Evolutionary conservation across 768 basidiomycete genomes (phyloP).

Genomic region (Rhodosporidiobolus odoratus): DNA sequence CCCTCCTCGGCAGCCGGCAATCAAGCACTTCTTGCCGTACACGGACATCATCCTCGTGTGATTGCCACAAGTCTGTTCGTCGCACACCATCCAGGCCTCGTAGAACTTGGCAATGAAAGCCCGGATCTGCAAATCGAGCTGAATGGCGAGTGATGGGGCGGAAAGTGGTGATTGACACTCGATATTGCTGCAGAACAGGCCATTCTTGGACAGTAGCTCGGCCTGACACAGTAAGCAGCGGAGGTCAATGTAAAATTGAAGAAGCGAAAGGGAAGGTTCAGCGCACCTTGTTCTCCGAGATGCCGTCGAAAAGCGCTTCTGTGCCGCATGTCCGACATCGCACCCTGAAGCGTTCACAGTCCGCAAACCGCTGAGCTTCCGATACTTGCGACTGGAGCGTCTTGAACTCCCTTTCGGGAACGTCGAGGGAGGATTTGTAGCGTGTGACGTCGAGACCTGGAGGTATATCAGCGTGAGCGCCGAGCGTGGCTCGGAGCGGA

Average conservation of each 20-base stretch:
- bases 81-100: conserved; percentile 79
- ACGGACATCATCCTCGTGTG: conserved; percentile 92
- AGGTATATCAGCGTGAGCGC: neutral
- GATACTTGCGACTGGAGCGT: conserved; percentile 83
- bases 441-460: conserved; percentile 45
- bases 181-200: conserved; percentile 59
- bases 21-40: conserved; percentile 75
- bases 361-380: conserved; percentile 78
- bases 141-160: conserved; percentile 64
- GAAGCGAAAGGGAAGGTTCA: conserved; percentile 24
- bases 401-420: conserved; percentile 63
- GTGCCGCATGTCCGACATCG: conserved; percentile 71
- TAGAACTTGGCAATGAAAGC: conserved; percentile 73
- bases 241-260: conserved; percentile 49
- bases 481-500: rapidly evolving
- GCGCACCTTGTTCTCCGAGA: conserved; percentile 46
- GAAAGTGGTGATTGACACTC: conserved; percentile 58
- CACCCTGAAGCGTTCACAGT: conserved; percentile 64
- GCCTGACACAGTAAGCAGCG: conserved; percentile 52
- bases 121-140: conserved; percentile 82
- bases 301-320: conserved; percentile 45
- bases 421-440: conserved; percentile 36
- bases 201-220: conserved; percentile 61
- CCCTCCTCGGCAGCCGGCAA: conserved; percentile 61
- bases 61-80: conserved; percentile 74